phyloP scores from a whole-genome alignment of 768 basidiomycete genomes.

The Cystobasidium tubakii region DNA sequence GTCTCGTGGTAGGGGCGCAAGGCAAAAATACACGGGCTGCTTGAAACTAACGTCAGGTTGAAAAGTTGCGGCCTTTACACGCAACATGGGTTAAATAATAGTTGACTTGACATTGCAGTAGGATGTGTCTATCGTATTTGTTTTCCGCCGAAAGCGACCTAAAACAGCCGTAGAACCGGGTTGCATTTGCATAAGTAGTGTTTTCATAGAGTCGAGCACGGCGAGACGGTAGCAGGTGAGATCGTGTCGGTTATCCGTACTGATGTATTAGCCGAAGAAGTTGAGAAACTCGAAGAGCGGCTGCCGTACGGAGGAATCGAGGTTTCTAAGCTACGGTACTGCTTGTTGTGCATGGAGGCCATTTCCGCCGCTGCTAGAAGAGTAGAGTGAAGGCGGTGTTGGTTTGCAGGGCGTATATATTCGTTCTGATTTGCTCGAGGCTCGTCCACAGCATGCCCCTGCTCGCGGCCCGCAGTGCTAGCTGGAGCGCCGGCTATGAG shows the following conservation, averaged over 20 bases:
- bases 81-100: too few relatives aligned
- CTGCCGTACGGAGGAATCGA: not conserved
- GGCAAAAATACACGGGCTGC: too few relatives aligned
- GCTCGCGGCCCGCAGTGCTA: not conserved
- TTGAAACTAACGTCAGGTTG: too few relatives aligned
- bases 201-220: not conserved
- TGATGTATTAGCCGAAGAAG: not conserved
- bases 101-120: too few relatives aligned
- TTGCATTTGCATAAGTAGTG: too few relatives aligned
- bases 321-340: not conserved
- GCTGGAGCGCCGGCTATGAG: conserved; percentile 2
- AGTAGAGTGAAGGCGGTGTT: not conserved
- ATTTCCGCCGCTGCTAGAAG: not conserved
- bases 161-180: too few relatives aligned
- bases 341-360: not conserved
- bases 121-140: too few relatives aligned
- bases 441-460: not conserved
- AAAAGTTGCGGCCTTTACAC: too few relatives aligned
- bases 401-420: too few relatives aligned
- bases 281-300: not conserved
- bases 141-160: too few relatives aligned
- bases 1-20: too few relatives aligned
- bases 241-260: not conserved
- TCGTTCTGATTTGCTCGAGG: not conserved
- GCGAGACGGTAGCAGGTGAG: not conserved